phyloP scores from a whole-genome alignment of 495 filamentous ascomycete genomes.

The Achaetomiella virescens region DNA sequence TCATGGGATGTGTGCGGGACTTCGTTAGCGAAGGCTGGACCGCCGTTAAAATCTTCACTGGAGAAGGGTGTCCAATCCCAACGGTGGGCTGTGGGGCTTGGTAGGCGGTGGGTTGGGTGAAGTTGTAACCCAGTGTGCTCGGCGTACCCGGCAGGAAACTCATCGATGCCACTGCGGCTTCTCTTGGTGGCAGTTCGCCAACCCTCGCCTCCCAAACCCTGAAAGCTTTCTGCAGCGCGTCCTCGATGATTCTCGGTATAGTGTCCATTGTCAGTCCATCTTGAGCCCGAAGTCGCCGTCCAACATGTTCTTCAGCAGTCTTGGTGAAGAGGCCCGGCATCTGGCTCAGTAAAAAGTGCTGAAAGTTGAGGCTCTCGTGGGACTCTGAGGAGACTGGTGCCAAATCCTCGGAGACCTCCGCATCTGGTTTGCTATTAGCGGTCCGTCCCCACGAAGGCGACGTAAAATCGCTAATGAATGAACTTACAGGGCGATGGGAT shows the following conservation, averaged over 20 bases:
- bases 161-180: conserved; percentile 6
- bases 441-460: conserved; percentile 4
- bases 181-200: conserved; percentile 1
- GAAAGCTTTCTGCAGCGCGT: conserved; percentile 22
- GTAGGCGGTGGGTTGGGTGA: not conserved
- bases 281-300: conserved; percentile 11
- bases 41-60: not conserved
- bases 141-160: conserved; percentile 5
- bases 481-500: conserved; percentile 31
- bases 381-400: conserved; percentile 15
- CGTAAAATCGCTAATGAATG: not conserved
- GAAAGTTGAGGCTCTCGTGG: conserved; percentile 16
- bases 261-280: conserved; percentile 17
- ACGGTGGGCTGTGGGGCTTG: not conserved
- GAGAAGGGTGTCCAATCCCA: not conserved
- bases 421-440: conserved; percentile 23
- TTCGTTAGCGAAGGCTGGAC: not conserved
- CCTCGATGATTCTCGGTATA: conserved; percentile 22
- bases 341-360: conserved; percentile 23
- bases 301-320: conserved; percentile 18
- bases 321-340: conserved; percentile 22
- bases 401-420: conserved; percentile 23
- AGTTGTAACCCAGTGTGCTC: not conserved
- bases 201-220: conserved; percentile 17
- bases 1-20: not conserved